Evolutionary conservation across 2,329 filamentous ascomycete species (phyloP), one percentile per base, ranked within the genome.

Genomic region (Cyclaneusma minus): DNA sequence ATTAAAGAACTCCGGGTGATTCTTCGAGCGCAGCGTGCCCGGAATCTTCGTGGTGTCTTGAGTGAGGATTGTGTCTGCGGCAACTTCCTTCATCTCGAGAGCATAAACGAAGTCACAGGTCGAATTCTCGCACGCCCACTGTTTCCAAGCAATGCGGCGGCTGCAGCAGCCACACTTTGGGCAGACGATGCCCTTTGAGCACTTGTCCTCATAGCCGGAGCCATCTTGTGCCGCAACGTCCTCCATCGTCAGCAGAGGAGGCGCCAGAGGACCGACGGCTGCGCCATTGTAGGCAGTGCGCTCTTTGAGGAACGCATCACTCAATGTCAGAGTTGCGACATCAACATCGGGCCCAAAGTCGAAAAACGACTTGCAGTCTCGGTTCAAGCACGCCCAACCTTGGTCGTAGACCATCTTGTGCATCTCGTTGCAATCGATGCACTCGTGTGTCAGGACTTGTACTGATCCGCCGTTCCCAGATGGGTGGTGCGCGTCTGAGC

Each of bases 101-200:
- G 35, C 33, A 19, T 60, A 49, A 7, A 40, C 42, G 25, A 61
- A 77, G 2, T 42, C 44, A 37, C 72, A 80, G 1, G 37, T 38
- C 0, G 36, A 34, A 9, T 58, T 64, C 22, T 60, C 53, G 32
- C 76, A 84, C 14, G 52, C 47, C 74, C 73, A 81, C 2, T 60
- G 57, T 4, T 48, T 50, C 72, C 75, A 84, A 13, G 58, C 47
- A 9, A 62, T 53, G 1, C 77, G 60, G 3, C 68, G 58, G 21
- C 60, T 69, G 38, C 76, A 80, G 21, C 66, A 60, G 0, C 56
- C 51, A 35, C 79, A 84, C 2, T 50, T 32, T 0, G 68, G 69
- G 37, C 79, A 85, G 2, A 77, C 65, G 24, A 82, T 64, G 0
- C 77, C 78, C 26, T 56, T 55, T 40, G 68, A 74, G 29, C 63